Percentiles rank a stretch among this genome's conserved stretches.
Evolutionary conservation across 2,329 filamentous ascomycete species (phyloP).

Genomic region (Drechslerella dactyloides): DNA sequence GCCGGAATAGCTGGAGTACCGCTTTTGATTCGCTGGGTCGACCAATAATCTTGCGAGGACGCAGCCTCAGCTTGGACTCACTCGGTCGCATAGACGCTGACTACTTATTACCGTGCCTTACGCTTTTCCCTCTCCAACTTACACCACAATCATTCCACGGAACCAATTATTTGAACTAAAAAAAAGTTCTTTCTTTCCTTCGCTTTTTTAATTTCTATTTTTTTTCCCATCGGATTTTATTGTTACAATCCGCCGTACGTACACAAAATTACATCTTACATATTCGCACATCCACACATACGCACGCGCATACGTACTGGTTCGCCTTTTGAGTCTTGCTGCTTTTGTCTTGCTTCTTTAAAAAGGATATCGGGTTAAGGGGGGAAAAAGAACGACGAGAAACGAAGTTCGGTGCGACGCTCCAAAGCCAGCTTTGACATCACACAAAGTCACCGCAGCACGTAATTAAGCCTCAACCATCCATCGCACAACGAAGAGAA

Average conservation of each 20-base stretch:
- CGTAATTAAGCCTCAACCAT: constrained; percentile 47
- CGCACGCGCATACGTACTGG: too few species aligned
- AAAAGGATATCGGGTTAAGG: constrained; percentile 12
- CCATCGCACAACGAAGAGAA: constrained; percentile 30
- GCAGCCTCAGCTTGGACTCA: constrained; percentile 1
- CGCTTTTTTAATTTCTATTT: background rate
- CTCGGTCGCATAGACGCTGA: constrained; percentile 9
- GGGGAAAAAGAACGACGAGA: constrained; percentile 30
- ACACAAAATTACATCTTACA: too few species aligned
- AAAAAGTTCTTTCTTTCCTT: too few species aligned
- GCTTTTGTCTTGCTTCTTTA: too few species aligned
- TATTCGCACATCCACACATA: too few species aligned
- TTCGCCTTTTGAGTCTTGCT: too few species aligned
- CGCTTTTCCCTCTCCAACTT: background rate
- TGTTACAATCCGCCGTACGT: too few species aligned
- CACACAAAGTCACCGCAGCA: constrained; percentile 43
- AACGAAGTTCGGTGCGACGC: constrained; percentile 37
- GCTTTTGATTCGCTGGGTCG: background rate
- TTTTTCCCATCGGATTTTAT: background rate
- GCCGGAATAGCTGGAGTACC: background rate
- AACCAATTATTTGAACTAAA: too few species aligned
- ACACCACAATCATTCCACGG: too few species aligned
- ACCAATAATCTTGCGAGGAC: background rate
- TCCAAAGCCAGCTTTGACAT: constrained; percentile 24
- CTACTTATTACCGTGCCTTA: background rate